Evolutionary conservation across 1,139 yeast genomes (phyloP).

Genomic region (Saccharomyces hybrid): DNA sequence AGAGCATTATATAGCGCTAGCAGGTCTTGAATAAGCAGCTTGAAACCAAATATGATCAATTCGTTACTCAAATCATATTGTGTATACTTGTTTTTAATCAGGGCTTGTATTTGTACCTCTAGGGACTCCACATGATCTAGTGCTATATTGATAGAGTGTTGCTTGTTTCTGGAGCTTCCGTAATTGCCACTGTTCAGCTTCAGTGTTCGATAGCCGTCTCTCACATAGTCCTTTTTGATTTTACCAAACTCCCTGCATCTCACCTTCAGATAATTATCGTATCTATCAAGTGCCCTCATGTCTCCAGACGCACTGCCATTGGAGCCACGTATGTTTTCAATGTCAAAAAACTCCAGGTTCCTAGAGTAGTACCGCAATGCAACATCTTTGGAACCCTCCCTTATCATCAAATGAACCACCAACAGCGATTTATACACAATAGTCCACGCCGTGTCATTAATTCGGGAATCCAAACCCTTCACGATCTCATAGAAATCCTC

Average conservation of each 20-base stretch:
- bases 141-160: neutral
- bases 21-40: conserved; percentile 80
- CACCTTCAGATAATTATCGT: conserved; percentile 60
- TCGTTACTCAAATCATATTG: conserved; percentile 70
- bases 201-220: conserved; percentile 54
- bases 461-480: conserved; percentile 51
- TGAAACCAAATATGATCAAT: conserved; percentile 70
- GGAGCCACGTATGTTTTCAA: conserved; percentile 25
- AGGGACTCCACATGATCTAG: conserved; percentile 74
- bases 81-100: conserved; percentile 65
- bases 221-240: conserved; percentile 68
- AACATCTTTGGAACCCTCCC: conserved; percentile 47
- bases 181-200: conserved; percentile 24
- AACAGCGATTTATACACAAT: conserved; percentile 78
- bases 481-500: conserved; percentile 66
- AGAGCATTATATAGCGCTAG: conserved; percentile 76
- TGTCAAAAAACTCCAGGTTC: conserved; percentile 48
- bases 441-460: conserved; percentile 83
- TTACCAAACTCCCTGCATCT: conserved; percentile 62
- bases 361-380: conserved; percentile 58
- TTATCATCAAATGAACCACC: conserved; percentile 80
- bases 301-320: conserved; percentile 39
- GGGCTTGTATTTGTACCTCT: conserved; percentile 67
- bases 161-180: neutral
- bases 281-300: conserved; percentile 54